A percentile compares a stretch with the other conserved stretches of the same genome.
Evolutionary conservation across 768 basidiomycete species (phyloP).

Genomic region (Lactarius sanguifluus): DNA sequence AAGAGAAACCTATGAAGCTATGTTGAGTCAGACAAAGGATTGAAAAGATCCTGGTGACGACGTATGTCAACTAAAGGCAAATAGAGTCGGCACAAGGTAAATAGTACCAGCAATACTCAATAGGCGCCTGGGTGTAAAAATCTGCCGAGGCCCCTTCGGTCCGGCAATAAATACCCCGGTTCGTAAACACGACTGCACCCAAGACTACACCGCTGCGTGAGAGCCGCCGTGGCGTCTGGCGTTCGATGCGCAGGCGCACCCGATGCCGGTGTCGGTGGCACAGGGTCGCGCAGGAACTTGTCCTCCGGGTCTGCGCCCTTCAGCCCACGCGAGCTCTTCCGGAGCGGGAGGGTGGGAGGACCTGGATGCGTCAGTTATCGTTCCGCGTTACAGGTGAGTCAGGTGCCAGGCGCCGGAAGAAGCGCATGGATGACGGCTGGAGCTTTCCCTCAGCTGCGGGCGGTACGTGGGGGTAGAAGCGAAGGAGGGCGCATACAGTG

Average conservation of each 20-base stretch:
- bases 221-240: slow-evolving; percentile 60
- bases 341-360: slow-evolving; percentile 49
- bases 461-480: slow-evolving; percentile 11
- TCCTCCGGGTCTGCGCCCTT: slow-evolving; percentile 56
- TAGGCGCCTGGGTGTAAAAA: no score
- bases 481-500: slow-evolving; percentile 49
- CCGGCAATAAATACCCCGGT: slow-evolving; percentile 37
- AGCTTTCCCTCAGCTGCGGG: slow-evolving; percentile 57
- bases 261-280: slow-evolving; percentile 32
- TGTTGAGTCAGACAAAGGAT: no score
- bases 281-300: slow-evolving; percentile 30
- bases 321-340: slow-evolving; percentile 66
- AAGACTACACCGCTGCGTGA: slow-evolving; percentile 57
- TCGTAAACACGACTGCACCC: slow-evolving; percentile 64
- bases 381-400: slow-evolving; percentile 71
- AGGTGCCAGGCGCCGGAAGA: slow-evolving; percentile 63
- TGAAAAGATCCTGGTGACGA: no score
- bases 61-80: no score
- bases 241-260: slow-evolving; percentile 55
- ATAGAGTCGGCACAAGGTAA: no score
- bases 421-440: slow-evolving; percentile 62
- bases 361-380: slow-evolving; percentile 54
- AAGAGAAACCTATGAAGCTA: no score
- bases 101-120: no score
- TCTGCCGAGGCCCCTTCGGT: no score